Evolutionary conservation across 345 rosid genomes (phyloP).

Genomic region (Atalantia buxifolia): DNA sequence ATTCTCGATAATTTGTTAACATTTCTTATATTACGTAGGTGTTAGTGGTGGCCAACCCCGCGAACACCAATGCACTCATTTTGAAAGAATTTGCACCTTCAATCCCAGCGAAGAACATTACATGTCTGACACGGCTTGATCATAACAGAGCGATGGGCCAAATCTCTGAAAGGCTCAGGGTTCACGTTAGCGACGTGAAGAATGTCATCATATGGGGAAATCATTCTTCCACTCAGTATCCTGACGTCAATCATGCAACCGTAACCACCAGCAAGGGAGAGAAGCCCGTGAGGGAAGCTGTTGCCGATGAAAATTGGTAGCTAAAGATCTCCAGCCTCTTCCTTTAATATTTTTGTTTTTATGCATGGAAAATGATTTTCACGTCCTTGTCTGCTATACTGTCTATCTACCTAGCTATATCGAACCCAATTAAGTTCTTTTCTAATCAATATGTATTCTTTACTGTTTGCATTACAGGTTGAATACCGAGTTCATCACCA

Average conservation of each 20-base stretch:
- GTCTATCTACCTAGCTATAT: too few species aligned
- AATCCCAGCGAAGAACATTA: slow-evolving; percentile 69
- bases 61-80: slow-evolving; percentile 81
- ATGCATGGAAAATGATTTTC: too few species aligned
- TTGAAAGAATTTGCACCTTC: slow-evolving; percentile 85
- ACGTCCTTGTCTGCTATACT: neutral
- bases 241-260: slow-evolving; percentile 74
- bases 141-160: slow-evolving; percentile 79
- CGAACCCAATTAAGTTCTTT: neutral
- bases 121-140: slow-evolving; percentile 80
- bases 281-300: slow-evolving; percentile 41
- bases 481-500: slow-evolving; percentile 50
- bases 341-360: too few species aligned
- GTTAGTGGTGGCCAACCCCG: slow-evolving; percentile 79
- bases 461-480: slow-evolving; percentile 27
- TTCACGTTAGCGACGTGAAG: slow-evolving; percentile 56
- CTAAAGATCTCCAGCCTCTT: neutral
- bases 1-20: neutral
- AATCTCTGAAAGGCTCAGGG: slow-evolving; percentile 59
- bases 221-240: slow-evolving; percentile 91
- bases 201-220: slow-evolving; percentile 84
- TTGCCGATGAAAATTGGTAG: slow-evolving; percentile 60
- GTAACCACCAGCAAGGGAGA: slow-evolving; percentile 37
- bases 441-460: neutral
- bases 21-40: slow-evolving; percentile 29